Evolutionary conservation across 106 monocot genomes (phyloP).

Genomic region (Dendrobium nobile): DNA sequence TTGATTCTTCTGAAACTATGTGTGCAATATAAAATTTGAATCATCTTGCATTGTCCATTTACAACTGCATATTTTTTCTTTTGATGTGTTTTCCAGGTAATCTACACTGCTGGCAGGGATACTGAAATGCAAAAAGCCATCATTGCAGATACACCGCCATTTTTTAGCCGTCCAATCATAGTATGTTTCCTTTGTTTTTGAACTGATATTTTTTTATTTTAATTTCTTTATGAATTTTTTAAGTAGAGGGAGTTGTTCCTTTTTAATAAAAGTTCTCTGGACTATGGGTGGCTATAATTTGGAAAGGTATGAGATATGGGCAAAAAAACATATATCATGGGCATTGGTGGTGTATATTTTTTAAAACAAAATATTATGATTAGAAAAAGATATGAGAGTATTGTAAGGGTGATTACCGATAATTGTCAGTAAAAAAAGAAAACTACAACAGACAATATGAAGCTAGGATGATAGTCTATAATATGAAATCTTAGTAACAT

Average conservation of each 20-base stretch:
- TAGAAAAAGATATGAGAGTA: too few relatives aligned
- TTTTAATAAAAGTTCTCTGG: background rate
- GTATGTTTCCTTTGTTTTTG: constrained; percentile 27
- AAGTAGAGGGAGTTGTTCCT: background rate
- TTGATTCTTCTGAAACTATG: background rate
- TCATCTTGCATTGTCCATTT: background rate
- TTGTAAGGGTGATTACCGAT: too few relatives aligned
- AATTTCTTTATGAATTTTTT: background rate
- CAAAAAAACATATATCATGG: background rate
- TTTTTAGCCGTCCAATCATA: constrained; percentile 52
- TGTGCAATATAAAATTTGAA: background rate
- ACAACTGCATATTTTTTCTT: background rate
- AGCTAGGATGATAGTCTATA: too few relatives aligned
- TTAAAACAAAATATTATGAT: too few relatives aligned
- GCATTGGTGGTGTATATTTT: background rate
- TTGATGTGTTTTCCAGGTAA: constrained; percentile 49
- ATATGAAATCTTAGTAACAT: too few relatives aligned
- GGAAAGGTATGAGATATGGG: background rate
- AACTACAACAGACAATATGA: too few relatives aligned
- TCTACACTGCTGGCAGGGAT: constrained; percentile 81
- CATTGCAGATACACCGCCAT: constrained; percentile 53
- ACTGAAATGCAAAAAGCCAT: constrained; percentile 57
- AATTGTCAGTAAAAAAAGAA: too few relatives aligned
- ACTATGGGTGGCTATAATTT: background rate
- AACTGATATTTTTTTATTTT: background rate